These are phyloP conservation scores for Neoboletus magnificus DNA, from an alignment of 768 basidiomycete genomes.

Conservation along the genomic window DNA sequence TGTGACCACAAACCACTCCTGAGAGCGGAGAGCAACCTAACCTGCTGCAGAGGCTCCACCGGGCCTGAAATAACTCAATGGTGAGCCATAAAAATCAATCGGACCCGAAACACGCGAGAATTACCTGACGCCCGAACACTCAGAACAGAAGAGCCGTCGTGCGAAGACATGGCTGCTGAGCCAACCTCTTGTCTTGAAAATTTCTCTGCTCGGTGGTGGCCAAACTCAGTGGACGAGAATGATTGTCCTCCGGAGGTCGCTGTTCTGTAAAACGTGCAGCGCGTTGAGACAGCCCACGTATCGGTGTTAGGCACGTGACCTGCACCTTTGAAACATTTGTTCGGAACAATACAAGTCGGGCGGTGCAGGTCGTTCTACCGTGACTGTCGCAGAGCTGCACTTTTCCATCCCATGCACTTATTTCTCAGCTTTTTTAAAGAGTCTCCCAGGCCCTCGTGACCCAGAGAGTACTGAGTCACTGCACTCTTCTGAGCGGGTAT, in stretches of 20 bases:
- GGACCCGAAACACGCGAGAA: not conserved
- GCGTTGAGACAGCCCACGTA: constrained; percentile 1
- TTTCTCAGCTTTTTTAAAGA: not conserved
- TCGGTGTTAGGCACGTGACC: constrained; percentile 13
- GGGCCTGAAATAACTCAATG: constrained; percentile 11
- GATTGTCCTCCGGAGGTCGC: not conserved
- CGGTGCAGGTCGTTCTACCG: not conserved
- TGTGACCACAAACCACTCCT: constrained; percentile 47
- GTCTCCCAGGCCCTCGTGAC: not conserved
- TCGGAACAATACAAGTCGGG: not conserved
- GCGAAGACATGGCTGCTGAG: constrained; percentile 19
- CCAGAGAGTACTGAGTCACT: not conserved
- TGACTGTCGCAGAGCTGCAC: not conserved
- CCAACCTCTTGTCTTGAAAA: not conserved
- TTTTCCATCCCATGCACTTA: not conserved
- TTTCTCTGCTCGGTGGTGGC: not conserved
- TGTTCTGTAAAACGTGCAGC: constrained; percentile 8
- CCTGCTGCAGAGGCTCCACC: constrained; percentile 54
- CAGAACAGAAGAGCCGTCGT: constrained; percentile 13
- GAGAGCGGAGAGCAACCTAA: constrained; percentile 61
- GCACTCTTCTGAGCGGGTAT: too few species aligned
- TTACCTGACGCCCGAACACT: constrained; percentile 20
- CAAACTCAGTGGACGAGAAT: not conserved
- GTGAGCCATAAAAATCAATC: constrained; percentile 4
- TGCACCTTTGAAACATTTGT: not conserved